Evolutionary conservation across 1,139 yeast genomes (phyloP), one percentile per base, ranked within the genome.

Genomic region (Yamadazyma mexicana): DNA sequence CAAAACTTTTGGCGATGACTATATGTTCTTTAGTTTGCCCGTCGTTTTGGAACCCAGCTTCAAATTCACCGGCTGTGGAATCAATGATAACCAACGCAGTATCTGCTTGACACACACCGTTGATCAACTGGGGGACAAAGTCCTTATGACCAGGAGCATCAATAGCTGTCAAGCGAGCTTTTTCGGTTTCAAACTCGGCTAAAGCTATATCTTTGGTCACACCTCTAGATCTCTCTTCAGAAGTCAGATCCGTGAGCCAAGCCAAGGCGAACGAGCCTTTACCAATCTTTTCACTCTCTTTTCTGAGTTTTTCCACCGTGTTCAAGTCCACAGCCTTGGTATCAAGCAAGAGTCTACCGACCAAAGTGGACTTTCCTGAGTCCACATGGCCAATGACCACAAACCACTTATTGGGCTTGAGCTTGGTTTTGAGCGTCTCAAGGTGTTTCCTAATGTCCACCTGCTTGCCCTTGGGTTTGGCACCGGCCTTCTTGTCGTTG

Each of bases 21-120:
- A 96, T 82, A 59, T 94, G 98, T 59, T 94, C 98, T 54, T 85
- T 88, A 0, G 98, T 91, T 62, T 92, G 98, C 1, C 98, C 98
- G 58, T 86, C 89, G 46, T 83, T 63, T 29, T 78, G 71, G 55
- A 92, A 91, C 0, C 98, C 96, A 4, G 91, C 75, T 64, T 92
- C 96, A 62, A 89, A 92, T 2, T 95, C 96, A 40, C 89, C 87
- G 1, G 79, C 75, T 22, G 84, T 79, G 7, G 95, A 70, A 60
- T 94, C 98, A 11, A 86, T 77, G 9, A 86, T 87, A 32, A 85
- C 65, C 23, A 86, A 68, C 0, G 91, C 92, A 39, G 81, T 63
- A 51, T 86, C 94, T 0, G 86, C 85, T 48, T 72, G 76, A 9
- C 74, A 64, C 14, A 71, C 74, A 17, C 77, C 77, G 29, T 72